Base-by-base conservation (phyloP, 352 stramenopile species). In the Globisporangium splendens region DNA sequence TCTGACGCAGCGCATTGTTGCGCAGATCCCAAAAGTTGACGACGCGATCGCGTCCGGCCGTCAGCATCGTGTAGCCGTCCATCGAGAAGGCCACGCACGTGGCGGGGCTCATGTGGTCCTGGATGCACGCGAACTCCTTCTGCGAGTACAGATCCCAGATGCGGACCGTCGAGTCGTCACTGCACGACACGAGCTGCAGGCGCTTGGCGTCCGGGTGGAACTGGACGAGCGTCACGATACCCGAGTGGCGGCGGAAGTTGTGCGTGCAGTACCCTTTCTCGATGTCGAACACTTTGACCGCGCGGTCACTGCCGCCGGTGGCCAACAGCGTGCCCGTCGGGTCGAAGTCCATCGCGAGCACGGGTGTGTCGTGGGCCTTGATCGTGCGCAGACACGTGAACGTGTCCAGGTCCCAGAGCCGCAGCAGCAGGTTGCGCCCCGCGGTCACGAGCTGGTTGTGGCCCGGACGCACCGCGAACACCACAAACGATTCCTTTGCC, bases 251-350 rank as follows among this genome's bases (percentile, higher is more conserved):
- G 31, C 75, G 79, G 64, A 98, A 98, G 73, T 93, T 97, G 79
- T 98, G 93, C 54, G 93, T 98, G 70, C 87, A 97, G 69, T 88
- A 97, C 28, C 89, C 92, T 66, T 95, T 90, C 57, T 95, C 80
- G 24, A 98, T 79, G 69, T 97, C 91, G 56, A 96, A 98, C 22
- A 98, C 92, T 60, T 98, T 97, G 43, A 98, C 95, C 1, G 84
- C 89, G 49, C 95, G 93, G 73, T 99, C 97, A 31, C 96, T 95
- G 21, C 95, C 96, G 62, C 95, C 97, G 1, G 97, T 99, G 8
- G 96, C 96, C 10, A 99, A 72, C 60, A 99, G 70, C 51, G 88
- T 97, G 42, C 89, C 90, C 21, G 90, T 89, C 18, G 84, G 85
- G 70, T 97, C 91, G 60, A 96, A 95, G 28, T 77, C 83, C 81